These are phyloP conservation scores for Salvia splendens DNA, from an alignment of 257 asterid genomes.

Conservation along the genomic window DNA sequence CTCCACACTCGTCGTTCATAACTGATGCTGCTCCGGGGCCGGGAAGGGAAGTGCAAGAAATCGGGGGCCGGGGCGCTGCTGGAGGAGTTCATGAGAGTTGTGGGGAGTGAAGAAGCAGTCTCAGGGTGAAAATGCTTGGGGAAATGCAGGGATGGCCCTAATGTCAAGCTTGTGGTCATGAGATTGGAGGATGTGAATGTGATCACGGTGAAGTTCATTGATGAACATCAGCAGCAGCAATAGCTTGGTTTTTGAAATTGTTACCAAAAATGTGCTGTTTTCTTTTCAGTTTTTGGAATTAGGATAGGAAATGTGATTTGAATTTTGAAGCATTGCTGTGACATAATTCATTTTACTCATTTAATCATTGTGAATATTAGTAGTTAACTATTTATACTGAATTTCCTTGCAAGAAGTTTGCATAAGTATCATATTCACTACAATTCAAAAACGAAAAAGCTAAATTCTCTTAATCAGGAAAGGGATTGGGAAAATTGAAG, in stretches of 20 bases:
- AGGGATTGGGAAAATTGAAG: too few species aligned
- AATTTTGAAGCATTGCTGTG: neutral
- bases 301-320: neutral
- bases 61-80: constrained; percentile 57
- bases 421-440: too few species aligned
- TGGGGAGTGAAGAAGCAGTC: constrained; percentile 64
- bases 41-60: constrained; percentile 93
- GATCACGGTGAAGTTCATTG: constrained; percentile 57
- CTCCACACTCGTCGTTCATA: constrained; percentile 1
- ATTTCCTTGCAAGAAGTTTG: too few species aligned
- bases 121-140: constrained; percentile 94
- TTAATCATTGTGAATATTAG: neutral
- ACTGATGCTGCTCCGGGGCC: neutral
- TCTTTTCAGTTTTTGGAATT: neutral
- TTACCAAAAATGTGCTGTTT: neutral
- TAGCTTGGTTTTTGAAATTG: constrained; percentile 26
- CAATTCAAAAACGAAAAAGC: too few species aligned
- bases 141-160: constrained; percentile 80
- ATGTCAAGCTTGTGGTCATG: constrained; percentile 59
- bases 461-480: too few species aligned
- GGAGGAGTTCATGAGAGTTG: constrained; percentile 54
- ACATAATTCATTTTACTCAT: neutral
- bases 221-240: constrained; percentile 21
- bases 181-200: constrained; percentile 69
- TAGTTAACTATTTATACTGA: neutral